Conservation (phyloP, 257 asterid genomes). For the Marsdenia floribunda region DNA sequence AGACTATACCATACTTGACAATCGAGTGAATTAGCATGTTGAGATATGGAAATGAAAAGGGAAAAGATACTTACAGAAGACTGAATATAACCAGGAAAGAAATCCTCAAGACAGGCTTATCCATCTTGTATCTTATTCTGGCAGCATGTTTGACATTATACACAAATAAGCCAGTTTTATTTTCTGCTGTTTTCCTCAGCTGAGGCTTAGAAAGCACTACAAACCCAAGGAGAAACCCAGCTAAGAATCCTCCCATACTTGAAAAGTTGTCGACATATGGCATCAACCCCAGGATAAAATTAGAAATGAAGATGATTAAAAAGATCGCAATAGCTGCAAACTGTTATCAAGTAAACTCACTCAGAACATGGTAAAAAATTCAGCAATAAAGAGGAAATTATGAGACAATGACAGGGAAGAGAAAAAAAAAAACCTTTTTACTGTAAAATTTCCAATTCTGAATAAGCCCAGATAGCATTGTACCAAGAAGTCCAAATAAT, state of each 20-base stretch:
- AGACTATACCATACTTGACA: background rate
- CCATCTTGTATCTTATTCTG: slow-evolving; percentile 41
- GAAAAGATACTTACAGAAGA: slow-evolving; percentile 54
- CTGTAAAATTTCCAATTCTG: slow-evolving; percentile 63
- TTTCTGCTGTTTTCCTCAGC: slow-evolving; percentile 34
- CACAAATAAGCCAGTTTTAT: slow-evolving; percentile 59
- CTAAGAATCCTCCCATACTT: slow-evolving; percentile 67
- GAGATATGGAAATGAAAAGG: background rate
- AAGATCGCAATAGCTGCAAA: slow-evolving; percentile 43
- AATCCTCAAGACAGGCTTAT: slow-evolving; percentile 57
- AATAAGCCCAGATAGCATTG: slow-evolving; percentile 64
- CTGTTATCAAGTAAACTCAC: slow-evolving; percentile 33
- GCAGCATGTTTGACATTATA: slow-evolving; percentile 46
- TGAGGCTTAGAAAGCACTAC: slow-evolving; percentile 59
- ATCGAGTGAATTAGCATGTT: background rate
- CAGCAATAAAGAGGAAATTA: slow-evolving; percentile 6
- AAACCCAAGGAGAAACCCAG: slow-evolving; percentile 73
- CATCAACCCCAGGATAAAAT: slow-evolving; percentile 56
- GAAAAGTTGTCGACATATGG: slow-evolving; percentile 78
- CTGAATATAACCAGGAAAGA: slow-evolving; percentile 43
- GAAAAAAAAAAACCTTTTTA: slow-evolving; percentile 41
- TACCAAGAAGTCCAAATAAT: slow-evolving; percentile 79
- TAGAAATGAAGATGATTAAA: slow-evolving; percentile 38
- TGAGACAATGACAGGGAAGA: background rate
- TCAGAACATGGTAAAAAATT: slow-evolving; percentile 12